Conservation (phyloP, 208 protist genomes). For the Kentomonas sorsogonicus region DNA sequence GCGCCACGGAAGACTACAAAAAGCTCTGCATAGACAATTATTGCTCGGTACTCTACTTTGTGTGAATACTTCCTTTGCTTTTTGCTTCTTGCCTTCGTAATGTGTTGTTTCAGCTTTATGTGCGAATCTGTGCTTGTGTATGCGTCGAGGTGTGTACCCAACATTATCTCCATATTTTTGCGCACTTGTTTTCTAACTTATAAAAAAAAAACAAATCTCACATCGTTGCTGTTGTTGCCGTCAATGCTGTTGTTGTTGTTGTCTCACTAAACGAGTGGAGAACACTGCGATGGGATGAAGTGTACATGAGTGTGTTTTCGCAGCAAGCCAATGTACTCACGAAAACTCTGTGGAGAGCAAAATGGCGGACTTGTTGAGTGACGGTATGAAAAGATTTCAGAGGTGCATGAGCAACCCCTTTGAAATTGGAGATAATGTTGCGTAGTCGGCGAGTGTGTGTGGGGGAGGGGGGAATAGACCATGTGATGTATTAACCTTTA, state of each 20-base stretch:
- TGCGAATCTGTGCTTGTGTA: background rate
- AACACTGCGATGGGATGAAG: too few species aligned
- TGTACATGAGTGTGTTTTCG: too few species aligned
- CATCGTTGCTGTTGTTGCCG: background rate
- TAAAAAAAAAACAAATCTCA: slow-evolving; percentile 12
- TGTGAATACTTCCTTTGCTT: background rate
- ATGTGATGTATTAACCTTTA: too few species aligned
- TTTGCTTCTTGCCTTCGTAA: background rate
- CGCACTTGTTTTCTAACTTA: slow-evolving; percentile 6
- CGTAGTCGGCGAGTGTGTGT: too few species aligned
- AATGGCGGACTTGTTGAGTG: too few species aligned
- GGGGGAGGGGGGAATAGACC: too few species aligned
- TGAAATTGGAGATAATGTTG: too few species aligned
- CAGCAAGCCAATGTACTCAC: too few species aligned
- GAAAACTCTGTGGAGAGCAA: too few species aligned
- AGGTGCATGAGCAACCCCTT: too few species aligned
- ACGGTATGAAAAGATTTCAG: too few species aligned
- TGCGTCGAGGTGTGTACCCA: background rate
- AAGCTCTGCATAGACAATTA: background rate
- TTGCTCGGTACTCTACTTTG: background rate
- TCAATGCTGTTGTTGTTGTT: background rate
- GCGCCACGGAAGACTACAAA: slow-evolving; percentile 53
- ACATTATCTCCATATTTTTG: background rate
- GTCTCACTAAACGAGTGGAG: background rate
- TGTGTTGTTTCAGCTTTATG: background rate